Conservation (phyloP, 2,329 filamentous ascomycete species). For the Ascochyta fabae region DNA sequence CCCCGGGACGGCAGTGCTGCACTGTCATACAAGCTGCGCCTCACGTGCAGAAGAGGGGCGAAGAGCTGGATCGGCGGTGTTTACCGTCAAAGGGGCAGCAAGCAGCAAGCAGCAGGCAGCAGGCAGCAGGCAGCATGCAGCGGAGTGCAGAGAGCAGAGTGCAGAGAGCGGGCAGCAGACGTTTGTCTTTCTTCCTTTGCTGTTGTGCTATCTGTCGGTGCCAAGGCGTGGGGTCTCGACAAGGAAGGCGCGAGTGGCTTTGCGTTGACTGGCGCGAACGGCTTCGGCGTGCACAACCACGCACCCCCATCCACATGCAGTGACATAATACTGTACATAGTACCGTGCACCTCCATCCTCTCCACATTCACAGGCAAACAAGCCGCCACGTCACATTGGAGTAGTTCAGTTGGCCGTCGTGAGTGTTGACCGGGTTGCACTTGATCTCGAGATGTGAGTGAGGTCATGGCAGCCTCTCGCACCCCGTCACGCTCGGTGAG, state of each 20-base stretch:
- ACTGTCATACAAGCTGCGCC: not conserved
- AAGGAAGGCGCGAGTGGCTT: conserved; percentile 22
- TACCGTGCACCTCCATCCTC: conserved; percentile 1
- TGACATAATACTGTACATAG: not conserved
- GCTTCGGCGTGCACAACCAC: conserved; percentile 6
- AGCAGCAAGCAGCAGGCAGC: no score
- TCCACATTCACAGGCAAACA: conserved; percentile 2
- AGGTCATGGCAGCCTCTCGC: conserved; percentile 35
- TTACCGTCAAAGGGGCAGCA: not conserved
- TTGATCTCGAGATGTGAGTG: conserved; percentile 24
- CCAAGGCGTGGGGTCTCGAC: conserved; percentile 22
- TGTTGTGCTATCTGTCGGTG: not conserved
- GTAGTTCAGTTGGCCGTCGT: not conserved
- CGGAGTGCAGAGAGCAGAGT: no score
- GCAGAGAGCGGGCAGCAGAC: not conserved
- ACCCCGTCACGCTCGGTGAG: conserved; percentile 38
- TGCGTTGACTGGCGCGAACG: conserved; percentile 19
- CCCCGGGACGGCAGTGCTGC: not conserved
- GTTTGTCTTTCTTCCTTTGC: not conserved
- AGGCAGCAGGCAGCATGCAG: no score
- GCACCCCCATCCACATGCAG: conserved; percentile 5
- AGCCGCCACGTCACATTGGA: conserved; percentile 16
- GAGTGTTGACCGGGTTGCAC: not conserved
- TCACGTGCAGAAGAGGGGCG: not conserved
- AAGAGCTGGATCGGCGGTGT: not conserved